Conservation (phyloP, 306 rosid species). For the Mucuna pruriens region DNA sequence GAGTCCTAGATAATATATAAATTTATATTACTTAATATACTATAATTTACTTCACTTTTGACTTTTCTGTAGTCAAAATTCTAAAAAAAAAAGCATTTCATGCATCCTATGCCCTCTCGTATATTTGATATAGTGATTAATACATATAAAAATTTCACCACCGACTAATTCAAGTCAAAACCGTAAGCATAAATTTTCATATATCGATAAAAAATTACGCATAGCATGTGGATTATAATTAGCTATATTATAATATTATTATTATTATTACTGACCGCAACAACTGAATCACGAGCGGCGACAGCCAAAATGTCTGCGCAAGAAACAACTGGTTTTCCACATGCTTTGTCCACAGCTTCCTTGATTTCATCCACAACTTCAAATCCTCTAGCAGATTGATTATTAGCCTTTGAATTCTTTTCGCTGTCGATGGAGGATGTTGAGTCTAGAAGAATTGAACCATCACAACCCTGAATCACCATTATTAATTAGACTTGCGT, state of each 20-base stretch:
- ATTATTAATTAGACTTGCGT: neutral
- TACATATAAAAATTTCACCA: neutral
- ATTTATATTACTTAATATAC: no score
- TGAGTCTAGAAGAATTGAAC: conserved; percentile 48
- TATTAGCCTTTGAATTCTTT: conserved; percentile 34
- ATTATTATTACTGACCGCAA: conserved; percentile 27
- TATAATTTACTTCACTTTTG: no score
- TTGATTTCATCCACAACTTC: conserved; percentile 53
- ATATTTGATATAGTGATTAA: no score
- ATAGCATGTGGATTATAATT: no score
- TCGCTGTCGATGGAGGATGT: conserved; percentile 44
- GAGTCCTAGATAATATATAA: no score
- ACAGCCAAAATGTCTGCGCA: conserved; percentile 53
- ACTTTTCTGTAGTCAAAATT: no score
- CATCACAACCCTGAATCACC: conserved; percentile 51
- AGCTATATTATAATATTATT: neutral
- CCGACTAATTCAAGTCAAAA: neutral
- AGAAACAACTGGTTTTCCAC: conserved; percentile 47
- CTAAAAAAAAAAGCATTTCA: no score
- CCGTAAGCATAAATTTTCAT: no score
- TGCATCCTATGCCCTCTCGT: no score
- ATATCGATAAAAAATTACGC: no score
- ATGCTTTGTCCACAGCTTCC: conserved; percentile 38
- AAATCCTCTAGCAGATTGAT: conserved; percentile 37
- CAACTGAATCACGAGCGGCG: conserved; percentile 49